Evolutionary conservation across 192 early-diverging fungal species (phyloP).

Genomic region (Gryganskiella cystojenkinii): DNA sequence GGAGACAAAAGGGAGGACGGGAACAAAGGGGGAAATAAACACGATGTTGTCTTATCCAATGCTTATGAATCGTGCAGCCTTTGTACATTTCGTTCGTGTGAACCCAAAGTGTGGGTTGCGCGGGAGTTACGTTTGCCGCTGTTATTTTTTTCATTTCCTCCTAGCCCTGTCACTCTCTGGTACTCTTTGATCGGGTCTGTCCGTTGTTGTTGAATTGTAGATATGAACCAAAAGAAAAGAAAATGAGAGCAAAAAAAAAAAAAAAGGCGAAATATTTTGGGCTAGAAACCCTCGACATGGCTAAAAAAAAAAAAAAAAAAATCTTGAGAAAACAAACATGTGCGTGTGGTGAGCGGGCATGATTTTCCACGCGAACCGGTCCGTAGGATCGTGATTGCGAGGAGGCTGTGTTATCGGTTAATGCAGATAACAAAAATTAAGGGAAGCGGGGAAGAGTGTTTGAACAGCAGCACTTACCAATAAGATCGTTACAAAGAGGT

Average conservation of each 20-base stretch:
- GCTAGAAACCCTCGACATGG: conserved; percentile 6
- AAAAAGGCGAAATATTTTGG: not conserved
- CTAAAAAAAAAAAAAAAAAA: not conserved
- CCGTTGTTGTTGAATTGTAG: not conserved
- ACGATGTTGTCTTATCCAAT: no score
- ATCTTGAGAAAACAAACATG: not conserved
- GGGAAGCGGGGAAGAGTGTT: not conserved
- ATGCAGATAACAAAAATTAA: not conserved
- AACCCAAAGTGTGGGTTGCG: no score
- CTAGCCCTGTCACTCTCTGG: no score
- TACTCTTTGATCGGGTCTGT: no score
- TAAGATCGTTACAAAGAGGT: conserved; percentile 34
- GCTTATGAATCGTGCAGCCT: no score
- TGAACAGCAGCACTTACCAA: conserved; percentile 6
- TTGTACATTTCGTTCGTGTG: no score
- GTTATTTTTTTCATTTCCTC: no score
- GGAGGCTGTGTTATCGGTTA: not conserved
- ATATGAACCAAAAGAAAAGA: not conserved
- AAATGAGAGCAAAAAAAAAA: not conserved
- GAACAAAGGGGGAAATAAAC: no score
- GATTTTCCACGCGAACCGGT: not conserved
- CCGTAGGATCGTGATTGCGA: not conserved
- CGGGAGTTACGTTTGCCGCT: no score
- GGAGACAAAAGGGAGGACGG: no score
- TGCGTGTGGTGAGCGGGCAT: not conserved